A percentile compares a stretch with the other conserved stretches of the same genome.
phyloP scores from a whole-genome alignment of 148 eudicot genomes.

The Fagopyrum homotropicum region DNA sequence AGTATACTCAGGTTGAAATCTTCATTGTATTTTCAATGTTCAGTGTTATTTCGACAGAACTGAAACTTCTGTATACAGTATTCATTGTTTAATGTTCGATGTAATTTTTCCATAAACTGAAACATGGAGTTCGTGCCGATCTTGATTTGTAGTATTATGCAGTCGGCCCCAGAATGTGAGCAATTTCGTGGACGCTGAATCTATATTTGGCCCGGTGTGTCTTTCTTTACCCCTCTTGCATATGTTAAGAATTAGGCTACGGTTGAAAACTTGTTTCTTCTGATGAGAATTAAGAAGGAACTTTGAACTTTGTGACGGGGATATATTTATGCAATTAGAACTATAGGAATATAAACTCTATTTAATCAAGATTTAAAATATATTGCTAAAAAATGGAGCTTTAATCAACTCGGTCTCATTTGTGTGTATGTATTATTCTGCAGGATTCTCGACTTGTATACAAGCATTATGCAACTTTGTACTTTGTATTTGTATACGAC shows the following conservation, averaged over 20 bases:
- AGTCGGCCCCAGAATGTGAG: constrained; percentile 73
- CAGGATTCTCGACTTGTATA: constrained; percentile 90
- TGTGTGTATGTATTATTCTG: constrained; percentile 13
- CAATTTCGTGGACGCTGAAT: constrained; percentile 60
- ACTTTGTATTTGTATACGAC: constrained; percentile 79
- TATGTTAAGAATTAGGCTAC: not conserved
- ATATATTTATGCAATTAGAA: not conserved
- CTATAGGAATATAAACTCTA: not conserved
- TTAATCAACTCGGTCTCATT: not conserved
- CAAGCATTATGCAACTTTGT: constrained; percentile 82
- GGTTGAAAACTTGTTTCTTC: not conserved
- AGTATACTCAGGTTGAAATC: constrained; percentile 43
- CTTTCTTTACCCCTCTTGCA: constrained; percentile 6
- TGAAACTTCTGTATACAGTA: not conserved
- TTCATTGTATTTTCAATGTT: not conserved
- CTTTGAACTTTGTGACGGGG: not conserved
- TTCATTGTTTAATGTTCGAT: constrained; percentile 13
- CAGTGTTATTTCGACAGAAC: not conserved
- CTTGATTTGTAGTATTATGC: constrained; percentile 43
- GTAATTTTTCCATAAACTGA: not conserved
- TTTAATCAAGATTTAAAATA: not conserved
- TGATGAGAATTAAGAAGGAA: not conserved
- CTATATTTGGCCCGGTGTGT: constrained; percentile 67
- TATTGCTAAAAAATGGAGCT: not conserved
- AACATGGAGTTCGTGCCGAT: not conserved